Percentiles rank a stretch among this genome's conserved stretches.
Conservation (phyloP, 2,329 filamentous ascomycete genomes). For the Pseudocercospora vitis region DNA sequence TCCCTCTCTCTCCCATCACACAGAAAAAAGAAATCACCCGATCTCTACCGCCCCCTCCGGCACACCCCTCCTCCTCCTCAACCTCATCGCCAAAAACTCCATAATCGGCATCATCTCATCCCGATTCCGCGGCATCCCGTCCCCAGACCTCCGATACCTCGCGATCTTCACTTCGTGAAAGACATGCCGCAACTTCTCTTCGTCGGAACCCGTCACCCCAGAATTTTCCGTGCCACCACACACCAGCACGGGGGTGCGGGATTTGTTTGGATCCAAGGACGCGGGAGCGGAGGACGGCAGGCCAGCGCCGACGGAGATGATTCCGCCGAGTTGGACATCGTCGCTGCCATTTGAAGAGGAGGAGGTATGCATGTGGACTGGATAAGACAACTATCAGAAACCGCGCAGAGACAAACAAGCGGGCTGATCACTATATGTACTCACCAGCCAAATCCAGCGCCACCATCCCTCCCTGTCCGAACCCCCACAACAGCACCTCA, state of each 20-base stretch:
- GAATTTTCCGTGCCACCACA: constrained; percentile 57
- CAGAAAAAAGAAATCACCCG: too few species aligned
- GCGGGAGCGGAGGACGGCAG: constrained; percentile 53
- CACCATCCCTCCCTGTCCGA: constrained; percentile 59
- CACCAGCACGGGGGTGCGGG: constrained; percentile 63
- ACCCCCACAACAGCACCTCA: constrained; percentile 57
- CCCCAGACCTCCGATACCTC: constrained; percentile 68
- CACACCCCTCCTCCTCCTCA: constrained; percentile 57
- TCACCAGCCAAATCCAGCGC: constrained; percentile 47
- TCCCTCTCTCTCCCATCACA: constrained; percentile 15
- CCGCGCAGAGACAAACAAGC: not conserved
- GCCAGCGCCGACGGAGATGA: constrained; percentile 63
- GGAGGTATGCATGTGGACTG: constrained; percentile 8
- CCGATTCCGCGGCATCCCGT: constrained; percentile 77
- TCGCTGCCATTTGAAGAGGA: constrained; percentile 9
- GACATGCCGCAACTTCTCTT: constrained; percentile 60
- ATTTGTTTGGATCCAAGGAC: constrained; percentile 51
- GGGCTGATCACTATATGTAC: constrained; percentile 20
- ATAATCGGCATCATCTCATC: constrained; percentile 91
- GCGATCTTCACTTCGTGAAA: constrained; percentile 61
- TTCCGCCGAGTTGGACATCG: constrained; percentile 54
- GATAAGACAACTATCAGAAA: not conserved
- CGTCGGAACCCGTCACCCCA: constrained; percentile 59
- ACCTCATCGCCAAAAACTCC: constrained; percentile 71
- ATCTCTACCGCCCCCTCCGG: constrained; percentile 56